A percentile compares a stretch with the other conserved stretches of the same genome.
These are phyloP conservation scores for Arabidopsis suecica DNA, from an alignment of 345 rosid species.

Conservation along the genomic window DNA sequence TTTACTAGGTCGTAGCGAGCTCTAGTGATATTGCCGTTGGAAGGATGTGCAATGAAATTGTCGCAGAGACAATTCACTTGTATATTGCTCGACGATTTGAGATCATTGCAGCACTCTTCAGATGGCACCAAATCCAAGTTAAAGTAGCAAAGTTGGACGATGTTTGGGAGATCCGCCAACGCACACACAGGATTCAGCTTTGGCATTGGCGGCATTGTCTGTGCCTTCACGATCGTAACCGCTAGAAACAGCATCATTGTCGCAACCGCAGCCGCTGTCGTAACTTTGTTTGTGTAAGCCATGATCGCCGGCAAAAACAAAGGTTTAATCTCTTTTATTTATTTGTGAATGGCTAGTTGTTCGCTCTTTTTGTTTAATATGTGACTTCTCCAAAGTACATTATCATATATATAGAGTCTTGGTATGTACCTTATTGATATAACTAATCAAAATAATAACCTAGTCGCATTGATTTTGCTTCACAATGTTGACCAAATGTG, in stretches of 20 bases:
- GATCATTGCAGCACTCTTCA: slow-evolving; percentile 28
- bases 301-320: slow-evolving; percentile 25
- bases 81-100: background rate
- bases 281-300: slow-evolving; percentile 28
- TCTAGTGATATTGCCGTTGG: background rate
- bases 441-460: background rate
- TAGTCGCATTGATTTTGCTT: background rate
- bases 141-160: slow-evolving; percentile 15
- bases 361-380: background rate
- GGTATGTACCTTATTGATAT: background rate
- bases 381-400: slow-evolving; percentile 25
- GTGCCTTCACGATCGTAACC: slow-evolving; percentile 17
- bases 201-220: slow-evolving; percentile 34
- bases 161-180: background rate
- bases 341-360: background rate
- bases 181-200: slow-evolving; percentile 25
- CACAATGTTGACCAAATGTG: slow-evolving; percentile 15
- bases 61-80: slow-evolving; percentile 40
- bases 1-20: slow-evolving; percentile 1
- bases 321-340: background rate
- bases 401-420: slow-evolving; percentile 13
- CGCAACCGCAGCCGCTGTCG: slow-evolving; percentile 17
- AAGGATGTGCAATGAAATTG: slow-evolving; percentile 5
- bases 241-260: slow-evolving; percentile 20
- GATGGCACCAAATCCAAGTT: background rate